Percentiles rank a stretch among this genome's conserved stretches.
Conservation (phyloP, 2,329 filamentous ascomycete species). For the Septoria linicola region DNA sequence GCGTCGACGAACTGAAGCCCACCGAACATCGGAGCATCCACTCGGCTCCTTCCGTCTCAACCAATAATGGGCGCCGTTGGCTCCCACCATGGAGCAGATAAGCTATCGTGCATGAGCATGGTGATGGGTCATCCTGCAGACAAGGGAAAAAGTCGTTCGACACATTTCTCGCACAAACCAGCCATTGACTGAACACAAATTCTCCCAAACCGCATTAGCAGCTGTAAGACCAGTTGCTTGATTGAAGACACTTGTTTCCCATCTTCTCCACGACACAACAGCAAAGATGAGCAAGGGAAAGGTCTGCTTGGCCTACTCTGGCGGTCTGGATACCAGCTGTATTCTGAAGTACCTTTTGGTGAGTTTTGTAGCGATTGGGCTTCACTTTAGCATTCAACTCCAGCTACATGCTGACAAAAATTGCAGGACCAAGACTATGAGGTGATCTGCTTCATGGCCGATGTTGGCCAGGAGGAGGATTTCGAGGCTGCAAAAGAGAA, state of each 20-base stretch:
- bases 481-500: slow-evolving; percentile 71
- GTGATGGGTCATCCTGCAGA: too few relatives aligned
- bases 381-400: neutral
- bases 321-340: slow-evolving; percentile 61
- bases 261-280: neutral
- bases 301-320: slow-evolving; percentile 53
- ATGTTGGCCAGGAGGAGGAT: slow-evolving; percentile 65
- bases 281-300: slow-evolving; percentile 34
- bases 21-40: too few relatives aligned
- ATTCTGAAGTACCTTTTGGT: slow-evolving; percentile 50
- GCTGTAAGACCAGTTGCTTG: neutral
- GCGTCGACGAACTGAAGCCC: too few relatives aligned
- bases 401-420: slow-evolving; percentile 2
- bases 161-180: too few relatives aligned
- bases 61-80: too few relatives aligned
- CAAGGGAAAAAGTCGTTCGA: too few relatives aligned
- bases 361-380: slow-evolving; percentile 31
- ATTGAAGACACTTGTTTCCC: neutral
- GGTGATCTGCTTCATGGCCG: slow-evolving; percentile 67
- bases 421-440: slow-evolving; percentile 55
- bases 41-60: too few relatives aligned
- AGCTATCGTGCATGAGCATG: too few relatives aligned
- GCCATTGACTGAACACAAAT: neutral
- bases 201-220: neutral
- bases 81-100: too few relatives aligned